Evolutionary conservation across 768 basidiomycete species (phyloP), one percentile per base, ranked within the genome.

Genomic region (Filobasidium wieringae): DNA sequence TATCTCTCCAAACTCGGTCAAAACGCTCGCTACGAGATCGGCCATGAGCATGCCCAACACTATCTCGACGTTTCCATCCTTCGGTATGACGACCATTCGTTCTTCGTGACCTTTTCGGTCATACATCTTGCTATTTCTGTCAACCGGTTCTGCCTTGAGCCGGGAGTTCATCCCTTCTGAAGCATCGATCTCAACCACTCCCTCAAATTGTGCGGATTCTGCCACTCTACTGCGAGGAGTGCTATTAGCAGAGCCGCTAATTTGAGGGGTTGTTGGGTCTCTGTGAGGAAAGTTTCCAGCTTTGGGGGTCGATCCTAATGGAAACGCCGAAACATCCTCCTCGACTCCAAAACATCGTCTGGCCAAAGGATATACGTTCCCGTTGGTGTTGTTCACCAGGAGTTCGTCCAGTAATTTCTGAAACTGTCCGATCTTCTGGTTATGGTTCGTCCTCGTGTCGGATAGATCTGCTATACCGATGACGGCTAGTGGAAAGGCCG

Each of bases 21-120:
- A 77, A 50, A 96, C 81, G 61, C 85, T 83, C 32, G 90, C 89
- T 64, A 88, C 91, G 19, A 95, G 74, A 68, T 90, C 89, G 17
- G 88, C 89, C 55, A 99, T 74, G 39, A 96, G 75, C 17, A 89
- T 89, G 30, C 88, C 87, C 54, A 97, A 79, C 70, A 92, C 91
- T 30, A 88, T 73, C 64, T 82, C 85, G 71, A 89, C 87, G 66
- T 92, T 89, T 6, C 86, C 86, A 64, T 83, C 80, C 61, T 80
- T 82, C 2, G 90, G 91, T 50, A 95, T 86, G 27, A 88, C 78
- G 19, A 87, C 81, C 34, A 91, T 70, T 17, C 85, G 84, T 59
- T 82, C 80, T 30, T 81, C 73, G 60, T 81, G 80, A 6, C 80
- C 77, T 26, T 77, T 77, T 30, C 76, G 77, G 32, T 80, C 83